Evolutionary conservation across 1,284 basidiomycete genomes (phyloP), one percentile per base, ranked within the genome.

Genomic region (Malassezia restricta): DNA sequence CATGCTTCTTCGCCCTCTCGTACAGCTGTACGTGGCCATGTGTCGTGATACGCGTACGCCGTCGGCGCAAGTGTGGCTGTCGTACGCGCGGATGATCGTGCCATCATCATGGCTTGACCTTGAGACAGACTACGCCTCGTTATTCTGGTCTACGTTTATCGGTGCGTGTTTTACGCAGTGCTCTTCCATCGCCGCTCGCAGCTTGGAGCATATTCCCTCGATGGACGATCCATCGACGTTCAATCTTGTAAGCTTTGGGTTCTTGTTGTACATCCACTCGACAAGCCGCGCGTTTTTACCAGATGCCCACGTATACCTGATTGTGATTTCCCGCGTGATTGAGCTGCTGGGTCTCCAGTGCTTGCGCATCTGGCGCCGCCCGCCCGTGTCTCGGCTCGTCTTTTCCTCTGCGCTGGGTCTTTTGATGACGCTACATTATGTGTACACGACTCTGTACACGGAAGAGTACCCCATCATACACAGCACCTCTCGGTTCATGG

Each of bases 221-320:
- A 14, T 12, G 17, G 54, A 50, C 9, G 65, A 66, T 39, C 54
- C 60, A 6, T 61, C 63, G 6, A 57, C 62, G 1, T 71, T 71
- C 61, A 71, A 71, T 39, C 41, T 71, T 28, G 58, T 61, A 31
- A 61, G 65, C 24, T 68, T 68, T 37, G 66, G 63, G 3, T 62
- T 67, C 42, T 44, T 67, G 12, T 55, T 68, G 3, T 63, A 68
- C 45, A 56, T 63, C 20, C 61, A 68, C 50, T 57, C 62, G 8
- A 60, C 58, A 29, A 54, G 57, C 14, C 59, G 61, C 7, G 60
- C 61, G 33, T 58, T 59, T 11, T 51, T 54, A 6, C 61, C 65
- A 29, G 63, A 59, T 41, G 55, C 63, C 28, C 63, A 68, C 46
- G 64, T 67, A 29, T 66, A 62, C 44, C 57, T 71, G 32, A 62